Base-by-base conservation (phyloP, 2,329 filamentous ascomycete species). In the Amauroascus verrucosus region DNA sequence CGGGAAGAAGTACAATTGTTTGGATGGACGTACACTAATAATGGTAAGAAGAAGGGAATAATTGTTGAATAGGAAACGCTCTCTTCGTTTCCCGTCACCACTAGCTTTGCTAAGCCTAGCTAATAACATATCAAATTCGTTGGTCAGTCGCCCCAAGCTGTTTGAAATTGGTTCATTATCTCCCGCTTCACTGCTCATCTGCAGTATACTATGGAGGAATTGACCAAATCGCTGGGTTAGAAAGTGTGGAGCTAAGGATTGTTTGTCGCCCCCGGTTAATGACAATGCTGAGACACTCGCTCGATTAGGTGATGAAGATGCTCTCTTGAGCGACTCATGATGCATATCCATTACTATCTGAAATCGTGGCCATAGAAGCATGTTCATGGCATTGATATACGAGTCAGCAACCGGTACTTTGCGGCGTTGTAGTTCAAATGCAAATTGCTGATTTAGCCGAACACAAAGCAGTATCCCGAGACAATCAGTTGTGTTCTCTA, bases 191-290 rank as follows among this genome's bases (percentile, higher is more conserved):
- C 82, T 82, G 64, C 88, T 94, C 41, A 98, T 77, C 0, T 81
- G 75, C 28, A 97, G 72, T 28, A 97, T 85, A 2, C 88, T 88
- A 58, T 95, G 86, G 47, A 95, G 71, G 48, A 98, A 82, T 70
- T 96, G 91, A 0, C 88, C 93, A 64, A 97, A 97, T n/a, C 89
- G 82, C 68, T 98, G 93, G 0, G 93, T 96, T 16, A 94, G 77
- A 49, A 91, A 83, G 62, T 97, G 93, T 0, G 93, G 93, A 1
- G 93, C 93, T 4, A 68, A 67, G 16, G 70, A 72, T 38, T 67
- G 63, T 54, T 67, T 70, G 40, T 77, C 67, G 58, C 70, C 55
- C 58, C 75, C 63, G 66, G 82, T 64, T 75, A 77, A 54, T 63
- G 73, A 68, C 67, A 82, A 55, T 67, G 83, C 64, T 76, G 76